A percentile compares a stretch with the other conserved stretches of the same genome.
These are phyloP conservation scores for Naganishia cerealis DNA, from an alignment of 1,284 basidiomycete genomes.

Conservation along the genomic window DNA sequence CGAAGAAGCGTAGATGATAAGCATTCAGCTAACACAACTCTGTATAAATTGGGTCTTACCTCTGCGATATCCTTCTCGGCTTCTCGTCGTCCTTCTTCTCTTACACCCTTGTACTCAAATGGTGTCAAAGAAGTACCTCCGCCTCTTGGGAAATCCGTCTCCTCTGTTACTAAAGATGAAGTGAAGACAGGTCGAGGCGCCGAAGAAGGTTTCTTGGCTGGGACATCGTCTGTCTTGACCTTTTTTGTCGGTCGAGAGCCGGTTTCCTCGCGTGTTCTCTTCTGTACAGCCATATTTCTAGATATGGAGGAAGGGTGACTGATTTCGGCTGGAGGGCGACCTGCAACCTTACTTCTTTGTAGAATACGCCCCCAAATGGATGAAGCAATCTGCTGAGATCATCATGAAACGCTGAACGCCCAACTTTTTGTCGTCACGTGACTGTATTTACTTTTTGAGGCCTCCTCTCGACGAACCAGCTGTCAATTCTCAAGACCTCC, in stretches of 20 bases:
- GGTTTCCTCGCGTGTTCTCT: constrained; percentile 19
- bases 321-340: not conserved
- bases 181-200: constrained; percentile 46
- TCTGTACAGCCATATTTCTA: constrained; percentile 18
- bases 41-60: constrained; percentile 53
- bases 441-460: constrained; percentile 15
- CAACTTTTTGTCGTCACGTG: constrained; percentile 28
- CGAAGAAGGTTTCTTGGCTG: constrained; percentile 17
- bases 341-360: not conserved
- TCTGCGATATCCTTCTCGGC: constrained; percentile 75
- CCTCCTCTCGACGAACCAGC: no score
- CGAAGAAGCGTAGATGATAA: constrained; percentile 28
- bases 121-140: constrained; percentile 73
- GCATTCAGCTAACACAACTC: constrained; percentile 35
- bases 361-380: not conserved
- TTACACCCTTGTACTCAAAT: constrained; percentile 82
- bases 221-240: constrained; percentile 18
- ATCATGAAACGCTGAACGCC: not conserved
- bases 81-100: constrained; percentile 79
- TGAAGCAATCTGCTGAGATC: not conserved
- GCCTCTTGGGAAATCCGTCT: constrained; percentile 92
- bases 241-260: constrained; percentile 24
- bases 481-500: no score
- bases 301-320: not conserved
- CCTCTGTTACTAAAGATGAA: constrained; percentile 62